These are phyloP conservation scores for Amaranthus hypochondriacus DNA, from an alignment of 148 eudicot genomes.

Conservation along the genomic window DNA sequence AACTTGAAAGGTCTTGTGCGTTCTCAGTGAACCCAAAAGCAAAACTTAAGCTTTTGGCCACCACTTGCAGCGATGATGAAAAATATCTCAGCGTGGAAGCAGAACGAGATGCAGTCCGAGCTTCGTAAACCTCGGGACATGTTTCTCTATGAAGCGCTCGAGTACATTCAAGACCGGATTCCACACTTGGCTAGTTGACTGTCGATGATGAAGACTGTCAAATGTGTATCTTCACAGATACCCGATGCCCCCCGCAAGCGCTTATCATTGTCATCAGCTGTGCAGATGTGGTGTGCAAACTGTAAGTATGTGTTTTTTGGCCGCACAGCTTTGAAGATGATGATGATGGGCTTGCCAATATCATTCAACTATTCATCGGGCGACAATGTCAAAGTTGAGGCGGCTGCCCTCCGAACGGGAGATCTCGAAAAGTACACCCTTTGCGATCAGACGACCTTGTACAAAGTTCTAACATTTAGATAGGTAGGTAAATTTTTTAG, in stretches of 20 bases:
- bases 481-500: constrained; percentile 31
- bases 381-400: background rate
- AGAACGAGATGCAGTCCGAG: constrained; percentile 7
- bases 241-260: background rate
- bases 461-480: constrained; percentile 36
- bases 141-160: constrained; percentile 19
- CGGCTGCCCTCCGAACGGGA: constrained; percentile 12
- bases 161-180: constrained; percentile 19
- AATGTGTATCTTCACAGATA: constrained; percentile 8
- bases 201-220: constrained; percentile 13
- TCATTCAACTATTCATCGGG: background rate
- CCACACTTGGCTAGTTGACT: constrained; percentile 5
- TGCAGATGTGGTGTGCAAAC: constrained; percentile 16
- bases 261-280: background rate
- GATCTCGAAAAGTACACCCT: constrained; percentile 7
- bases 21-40: constrained; percentile 13
- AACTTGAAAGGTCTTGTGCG: constrained; percentile 13
- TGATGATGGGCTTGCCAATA: constrained; percentile 1
- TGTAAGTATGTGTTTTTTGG: background rate
- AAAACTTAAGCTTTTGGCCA: constrained; percentile 19
- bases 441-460: constrained; percentile 25
- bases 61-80: constrained; percentile 2
- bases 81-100: constrained; percentile 2
- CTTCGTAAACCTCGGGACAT: constrained; percentile 19
- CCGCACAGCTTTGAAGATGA: constrained; percentile 7